phyloP scores from a whole-genome alignment of 371 early-diverging fungal genomes.

The Dentiscutata heterogama region DNA sequence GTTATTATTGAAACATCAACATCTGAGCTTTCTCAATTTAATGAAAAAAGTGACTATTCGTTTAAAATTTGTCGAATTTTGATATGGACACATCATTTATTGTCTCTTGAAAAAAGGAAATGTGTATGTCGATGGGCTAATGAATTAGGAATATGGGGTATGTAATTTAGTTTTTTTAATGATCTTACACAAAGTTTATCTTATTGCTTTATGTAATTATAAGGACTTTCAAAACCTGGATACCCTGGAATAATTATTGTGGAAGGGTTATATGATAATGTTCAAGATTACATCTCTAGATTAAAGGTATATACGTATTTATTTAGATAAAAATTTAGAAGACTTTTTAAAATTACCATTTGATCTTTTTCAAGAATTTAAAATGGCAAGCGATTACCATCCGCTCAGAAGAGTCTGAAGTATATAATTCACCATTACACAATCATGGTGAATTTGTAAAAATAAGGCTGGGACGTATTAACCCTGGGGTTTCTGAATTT shows the following conservation, averaged over 20 bases:
- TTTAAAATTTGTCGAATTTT: constrained; percentile 21
- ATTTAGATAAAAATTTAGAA: neutral
- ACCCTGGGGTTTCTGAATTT: constrained; percentile 14
- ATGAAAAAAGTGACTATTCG: neutral
- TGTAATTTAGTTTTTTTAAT: neutral
- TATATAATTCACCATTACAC: neutral
- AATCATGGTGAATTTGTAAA: constrained; percentile 9
- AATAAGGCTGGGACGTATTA: constrained; percentile 14
- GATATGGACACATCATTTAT: constrained; percentile 31
- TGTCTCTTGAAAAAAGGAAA: constrained; percentile 19
- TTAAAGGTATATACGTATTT: neutral
- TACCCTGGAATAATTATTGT: constrained; percentile 26
- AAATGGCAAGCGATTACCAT: constrained; percentile 26
- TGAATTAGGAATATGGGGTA: constrained; percentile 32
- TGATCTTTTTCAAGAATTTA: neutral
- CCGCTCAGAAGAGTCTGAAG: constrained; percentile 4
- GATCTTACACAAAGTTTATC: too few species aligned
- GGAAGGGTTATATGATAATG: constrained; percentile 29
- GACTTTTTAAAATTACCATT: neutral
- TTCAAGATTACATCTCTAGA: constrained; percentile 19
- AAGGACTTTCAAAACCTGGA: constrained; percentile 25
- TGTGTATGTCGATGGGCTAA: constrained; percentile 27
- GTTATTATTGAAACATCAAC: too few species aligned
- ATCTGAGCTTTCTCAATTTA: too few species aligned
- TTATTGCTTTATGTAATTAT: neutral